Conservation (phyloP, 257 asterid genomes). For the Jasminum sambac region DNA sequence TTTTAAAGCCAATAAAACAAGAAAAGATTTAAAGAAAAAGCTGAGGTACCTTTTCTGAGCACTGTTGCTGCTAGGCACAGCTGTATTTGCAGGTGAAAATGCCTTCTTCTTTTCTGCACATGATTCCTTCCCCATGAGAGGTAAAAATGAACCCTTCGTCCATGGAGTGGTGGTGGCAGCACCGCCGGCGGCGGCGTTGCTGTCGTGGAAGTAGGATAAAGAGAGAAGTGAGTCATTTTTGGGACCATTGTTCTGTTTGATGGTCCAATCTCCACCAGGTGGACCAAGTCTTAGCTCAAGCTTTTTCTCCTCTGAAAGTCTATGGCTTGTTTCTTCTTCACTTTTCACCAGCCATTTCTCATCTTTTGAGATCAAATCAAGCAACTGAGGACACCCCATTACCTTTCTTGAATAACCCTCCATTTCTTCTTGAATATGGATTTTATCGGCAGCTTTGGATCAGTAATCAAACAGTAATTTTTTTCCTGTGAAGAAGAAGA, state of each 20-base stretch:
- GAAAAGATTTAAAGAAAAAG: conserved; percentile 32
- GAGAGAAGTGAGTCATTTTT: conserved; percentile 25
- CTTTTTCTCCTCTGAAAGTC: conserved; percentile 60
- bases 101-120: conserved; percentile 66
- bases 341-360: conserved; percentile 38
- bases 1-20: conserved; percentile 45
- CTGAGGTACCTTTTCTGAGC: conserved; percentile 80
- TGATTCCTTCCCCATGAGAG: conserved; percentile 54
- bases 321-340: conserved; percentile 30
- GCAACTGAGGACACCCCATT: conserved; percentile 51
- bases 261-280: conserved; percentile 64
- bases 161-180: too few relatives aligned
- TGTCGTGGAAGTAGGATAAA: conserved; percentile 33
- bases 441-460: conserved; percentile 4
- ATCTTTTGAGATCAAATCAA: conserved; percentile 62
- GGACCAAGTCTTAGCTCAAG: conserved; percentile 89
- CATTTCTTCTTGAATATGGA: conserved; percentile 36
- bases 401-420: conserved; percentile 55
- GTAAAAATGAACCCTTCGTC: conserved; percentile 31
- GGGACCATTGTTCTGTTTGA: conserved; percentile 1
- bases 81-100: conserved; percentile 62
- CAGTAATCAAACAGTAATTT: background rate
- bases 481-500: conserved; percentile 8
- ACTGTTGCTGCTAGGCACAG: conserved; percentile 58
- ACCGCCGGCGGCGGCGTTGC: conserved; percentile 12